Conservation (phyloP, 2,329 filamentous ascomycete species). For the Penicillium corylophilum region DNA sequence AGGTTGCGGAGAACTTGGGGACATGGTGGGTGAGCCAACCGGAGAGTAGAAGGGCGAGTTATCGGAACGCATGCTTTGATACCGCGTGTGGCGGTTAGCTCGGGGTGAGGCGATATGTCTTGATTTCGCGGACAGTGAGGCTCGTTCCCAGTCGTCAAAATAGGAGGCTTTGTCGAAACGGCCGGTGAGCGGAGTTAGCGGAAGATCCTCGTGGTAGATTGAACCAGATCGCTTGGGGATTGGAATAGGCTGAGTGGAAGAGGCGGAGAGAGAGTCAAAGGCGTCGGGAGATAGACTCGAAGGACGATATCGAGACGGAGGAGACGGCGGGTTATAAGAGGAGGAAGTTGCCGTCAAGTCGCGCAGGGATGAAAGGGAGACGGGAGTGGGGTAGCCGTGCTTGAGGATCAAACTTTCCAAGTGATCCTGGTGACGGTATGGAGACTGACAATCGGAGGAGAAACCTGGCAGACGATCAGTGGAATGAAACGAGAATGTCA, state of each 20-base stretch:
- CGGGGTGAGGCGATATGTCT: constrained; percentile 14
- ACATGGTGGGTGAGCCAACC: constrained; percentile 33
- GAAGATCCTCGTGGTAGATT: constrained; percentile 32
- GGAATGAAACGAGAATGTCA: constrained; percentile 26
- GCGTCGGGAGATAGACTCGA: constrained; percentile 24
- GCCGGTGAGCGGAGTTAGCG: constrained; percentile 40
- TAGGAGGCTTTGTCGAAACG: constrained; percentile 39
- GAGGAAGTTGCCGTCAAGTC: constrained; percentile 40
- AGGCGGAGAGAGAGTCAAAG: constrained; percentile 30
- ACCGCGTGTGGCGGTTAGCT: constrained; percentile 14
- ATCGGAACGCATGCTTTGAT: constrained; percentile 35
- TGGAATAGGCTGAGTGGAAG: constrained; percentile 35
- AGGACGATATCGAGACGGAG: constrained; percentile 20
- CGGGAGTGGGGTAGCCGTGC: constrained; percentile 40
- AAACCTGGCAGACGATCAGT: constrained; percentile 29
- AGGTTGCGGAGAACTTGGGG: constrained; percentile 38
- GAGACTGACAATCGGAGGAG: constrained; percentile 22
- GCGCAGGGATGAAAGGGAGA: constrained; percentile 39
- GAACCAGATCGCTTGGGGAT: constrained; percentile 31
- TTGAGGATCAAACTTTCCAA: constrained; percentile 39
- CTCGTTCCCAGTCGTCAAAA: constrained; percentile 32
- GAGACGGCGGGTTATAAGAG: constrained; percentile 36
- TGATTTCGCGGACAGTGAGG: constrained; percentile 21
- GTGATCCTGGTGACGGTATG: constrained; percentile 32
- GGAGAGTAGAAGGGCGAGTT: constrained; percentile 34